A percentile compares a stretch with the other conserved stretches of the same genome.
Conservation (phyloP, 495 filamentous ascomycete genomes). For the Neurospora sublineolata region DNA sequence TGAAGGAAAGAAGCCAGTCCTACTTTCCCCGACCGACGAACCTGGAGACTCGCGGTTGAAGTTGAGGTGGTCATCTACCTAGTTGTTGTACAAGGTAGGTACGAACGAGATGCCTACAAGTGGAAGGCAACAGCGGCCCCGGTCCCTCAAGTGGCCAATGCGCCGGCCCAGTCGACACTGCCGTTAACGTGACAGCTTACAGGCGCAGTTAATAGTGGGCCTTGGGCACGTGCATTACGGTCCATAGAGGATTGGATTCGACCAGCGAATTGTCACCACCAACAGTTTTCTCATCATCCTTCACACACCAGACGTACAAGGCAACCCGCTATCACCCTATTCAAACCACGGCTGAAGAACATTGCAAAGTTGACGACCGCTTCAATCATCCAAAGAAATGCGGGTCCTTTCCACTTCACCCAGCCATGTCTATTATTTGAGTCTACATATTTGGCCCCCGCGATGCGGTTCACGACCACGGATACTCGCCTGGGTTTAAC, state of each 20-base stretch:
- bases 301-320: neutral
- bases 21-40: neutral
- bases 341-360: neutral
- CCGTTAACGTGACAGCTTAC: neutral
- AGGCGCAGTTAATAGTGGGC: neutral
- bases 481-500: neutral
- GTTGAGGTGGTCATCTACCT: neutral
- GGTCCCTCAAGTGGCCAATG: neutral
- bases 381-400: neutral
- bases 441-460: neutral
- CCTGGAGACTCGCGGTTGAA: neutral
- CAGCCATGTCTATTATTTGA: neutral
- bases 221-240: neutral
- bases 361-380: neutral
- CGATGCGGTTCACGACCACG: neutral
- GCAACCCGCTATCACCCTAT: neutral
- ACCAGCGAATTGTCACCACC: neutral
- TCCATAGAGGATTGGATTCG: neutral
- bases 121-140: neutral
- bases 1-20: neutral
- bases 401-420: neutral
- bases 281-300: neutral
- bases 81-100: neutral
- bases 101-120: neutral
- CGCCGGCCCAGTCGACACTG: neutral